Base-by-base conservation (phyloP, 331 rosid species). In the Pyrus hybrid region DNA sequence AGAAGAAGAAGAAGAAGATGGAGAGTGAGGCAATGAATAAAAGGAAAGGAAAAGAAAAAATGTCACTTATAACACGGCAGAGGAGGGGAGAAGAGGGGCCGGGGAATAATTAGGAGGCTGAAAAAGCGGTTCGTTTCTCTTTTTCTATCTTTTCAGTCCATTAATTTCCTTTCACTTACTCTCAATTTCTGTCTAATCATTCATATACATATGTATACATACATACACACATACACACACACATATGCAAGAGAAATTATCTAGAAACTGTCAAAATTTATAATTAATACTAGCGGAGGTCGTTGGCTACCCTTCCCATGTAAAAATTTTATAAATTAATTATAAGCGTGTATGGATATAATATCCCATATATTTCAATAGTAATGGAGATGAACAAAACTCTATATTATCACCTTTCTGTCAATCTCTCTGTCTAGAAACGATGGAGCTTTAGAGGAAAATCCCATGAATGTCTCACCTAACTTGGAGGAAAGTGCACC, bases 261-360 rank as follows among this genome's bases (percentile, higher is more conserved):
- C 35, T 33, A 68, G 72, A 70, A 57, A 78, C 80, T 21, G 74
- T 77, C 88, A 86, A 86, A 14, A 47, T 47, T 5, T 47, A 47
- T 82, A 88, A 83, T 88, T 79, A 93, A 91, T 89, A 89, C 79
- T 85, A 45, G 45, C 86, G 14, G 10, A 61, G 74, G 79, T 85
- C 72, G 98, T 86, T 91, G 93, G 84, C 75, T 14, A 29, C 54
- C 54, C 20, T 47, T 17, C 54, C 54, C 2, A 47, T 3, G 54
- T 47, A 14, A 6, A 47, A 14, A 2, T 47, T 47, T 47, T 47
- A 14, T 47, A 47, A 33, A 33, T 33, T 33, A 47, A 5, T 47
- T 16, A 16, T 2, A 16, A 57, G 63, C 22, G 14, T 22, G 26
- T 21, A 3, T 56, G 26, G 26, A n/a, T 56, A 56, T n/a, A 57